Evolutionary conservation across 441 rosid species (phyloP).

Genomic region (Metrosideros polymorpha): DNA sequence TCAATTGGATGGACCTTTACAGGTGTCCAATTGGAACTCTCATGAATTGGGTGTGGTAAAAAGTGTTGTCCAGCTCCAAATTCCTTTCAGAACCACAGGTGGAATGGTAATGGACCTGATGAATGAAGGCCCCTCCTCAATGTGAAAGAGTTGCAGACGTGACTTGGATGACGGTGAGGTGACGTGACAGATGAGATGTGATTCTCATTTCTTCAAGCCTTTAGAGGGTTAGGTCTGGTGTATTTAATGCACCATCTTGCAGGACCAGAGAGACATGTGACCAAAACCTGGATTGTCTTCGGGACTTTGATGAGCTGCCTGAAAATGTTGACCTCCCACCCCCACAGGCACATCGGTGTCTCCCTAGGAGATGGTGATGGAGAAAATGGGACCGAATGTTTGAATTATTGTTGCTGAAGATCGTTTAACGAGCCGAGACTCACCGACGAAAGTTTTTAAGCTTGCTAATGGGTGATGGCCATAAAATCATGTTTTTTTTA

Average conservation of each 20-base stretch:
- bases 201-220: neutral
- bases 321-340: neutral
- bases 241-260: neutral
- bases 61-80: neutral
- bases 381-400: too few relatives aligned
- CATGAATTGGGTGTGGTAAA: neutral
- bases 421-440: too few relatives aligned
- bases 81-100: neutral
- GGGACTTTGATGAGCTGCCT: neutral
- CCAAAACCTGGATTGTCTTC: neutral
- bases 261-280: neutral
- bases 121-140: neutral
- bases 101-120: neutral
- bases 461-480: neutral
- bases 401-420: too few relatives aligned
- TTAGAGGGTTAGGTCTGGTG: neutral
- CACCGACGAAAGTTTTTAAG: too few relatives aligned
- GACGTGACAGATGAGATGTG: neutral
- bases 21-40: neutral
- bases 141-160: neutral
- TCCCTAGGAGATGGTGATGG: too few relatives aligned
- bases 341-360: too few relatives aligned
- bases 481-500: neutral
- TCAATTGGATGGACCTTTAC: neutral
- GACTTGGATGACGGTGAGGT: neutral